Conservation (phyloP, 1,284 basidiomycete species). For the Pyrrhoderma noxium region DNA sequence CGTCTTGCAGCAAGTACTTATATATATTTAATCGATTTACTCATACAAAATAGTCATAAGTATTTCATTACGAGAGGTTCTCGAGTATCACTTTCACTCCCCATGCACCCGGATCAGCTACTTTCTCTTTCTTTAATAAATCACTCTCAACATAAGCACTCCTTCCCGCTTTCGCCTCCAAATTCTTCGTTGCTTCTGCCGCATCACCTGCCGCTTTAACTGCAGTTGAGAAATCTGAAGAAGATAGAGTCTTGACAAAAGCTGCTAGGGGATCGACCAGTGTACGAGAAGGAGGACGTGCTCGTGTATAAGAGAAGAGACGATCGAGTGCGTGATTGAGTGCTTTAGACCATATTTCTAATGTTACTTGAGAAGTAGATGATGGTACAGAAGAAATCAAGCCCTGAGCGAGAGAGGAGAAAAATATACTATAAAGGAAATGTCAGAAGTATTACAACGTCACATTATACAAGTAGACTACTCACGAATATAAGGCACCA, state of each 20-base stretch:
- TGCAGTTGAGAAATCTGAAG: slow-evolving; percentile 35
- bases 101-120: slow-evolving; percentile 89
- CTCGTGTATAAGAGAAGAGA: slow-evolving; percentile 83
- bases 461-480: slow-evolving; percentile 4
- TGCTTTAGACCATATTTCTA: slow-evolving; percentile 57
- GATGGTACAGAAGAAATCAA: slow-evolving; percentile 39
- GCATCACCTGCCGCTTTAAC: slow-evolving; percentile 60
- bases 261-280: slow-evolving; percentile 88
- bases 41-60: too few species aligned
- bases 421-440: slow-evolving; percentile 63
- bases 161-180: slow-evolving; percentile 83
- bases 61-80: slow-evolving; percentile 34
- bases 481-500: slow-evolving; percentile 85
- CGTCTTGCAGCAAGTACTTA: too few species aligned
- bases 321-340: slow-evolving; percentile 57
- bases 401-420: slow-evolving; percentile 78
- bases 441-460: neutral
- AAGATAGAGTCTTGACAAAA: slow-evolving; percentile 52
- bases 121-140: slow-evolving; percentile 56
- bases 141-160: slow-evolving; percentile 83
- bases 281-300: slow-evolving; percentile 84
- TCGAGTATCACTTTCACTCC: slow-evolving; percentile 77
- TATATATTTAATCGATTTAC: too few species aligned
- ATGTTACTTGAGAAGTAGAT: slow-evolving; percentile 33
- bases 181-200: slow-evolving; percentile 63